Conservation (phyloP, 306 rosid genomes). For the Alnus glutinosa region DNA sequence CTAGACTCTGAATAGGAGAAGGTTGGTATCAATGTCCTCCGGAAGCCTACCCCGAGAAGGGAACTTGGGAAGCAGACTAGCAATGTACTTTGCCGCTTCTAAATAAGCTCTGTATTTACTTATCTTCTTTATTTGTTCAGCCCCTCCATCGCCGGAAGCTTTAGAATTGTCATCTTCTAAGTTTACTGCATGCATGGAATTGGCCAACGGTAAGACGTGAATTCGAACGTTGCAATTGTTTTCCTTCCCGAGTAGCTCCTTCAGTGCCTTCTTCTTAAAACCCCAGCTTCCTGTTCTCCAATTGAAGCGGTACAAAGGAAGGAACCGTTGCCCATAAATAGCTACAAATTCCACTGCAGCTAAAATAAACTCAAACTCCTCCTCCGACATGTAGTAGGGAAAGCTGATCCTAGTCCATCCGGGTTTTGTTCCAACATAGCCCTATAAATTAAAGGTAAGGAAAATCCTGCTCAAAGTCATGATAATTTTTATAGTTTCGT, state of each 20-base stretch:
- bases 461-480: not conserved
- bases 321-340: conserved; percentile 69
- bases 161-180: not conserved
- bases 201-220: no score
- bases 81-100: conserved; percentile 48
- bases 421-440: conserved; percentile 74
- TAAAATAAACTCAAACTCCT: conserved; percentile 73
- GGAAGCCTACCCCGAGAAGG: conserved; percentile 47
- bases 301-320: conserved; percentile 62
- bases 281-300: conserved; percentile 65
- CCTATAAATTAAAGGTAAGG: conserved; percentile 31
- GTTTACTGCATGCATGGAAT: conserved; percentile 1
- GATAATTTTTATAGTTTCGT: not conserved
- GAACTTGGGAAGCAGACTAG: conserved; percentile 57
- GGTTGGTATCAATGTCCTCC: conserved; percentile 39
- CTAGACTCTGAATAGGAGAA: conserved; percentile 55
- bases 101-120: conserved; percentile 35
- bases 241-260: conserved; percentile 37
- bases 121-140: conserved; percentile 6
- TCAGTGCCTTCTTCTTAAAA: conserved; percentile 42
- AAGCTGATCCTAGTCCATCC: conserved; percentile 92
- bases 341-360: conserved; percentile 75
- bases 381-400: conserved; percentile 74
- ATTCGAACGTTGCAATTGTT: conserved; percentile 16
- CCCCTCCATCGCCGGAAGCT: not conserved